Base-by-base conservation (phyloP, 2,329 filamentous ascomycete species). In the Venturiaceae sp. region DNA sequence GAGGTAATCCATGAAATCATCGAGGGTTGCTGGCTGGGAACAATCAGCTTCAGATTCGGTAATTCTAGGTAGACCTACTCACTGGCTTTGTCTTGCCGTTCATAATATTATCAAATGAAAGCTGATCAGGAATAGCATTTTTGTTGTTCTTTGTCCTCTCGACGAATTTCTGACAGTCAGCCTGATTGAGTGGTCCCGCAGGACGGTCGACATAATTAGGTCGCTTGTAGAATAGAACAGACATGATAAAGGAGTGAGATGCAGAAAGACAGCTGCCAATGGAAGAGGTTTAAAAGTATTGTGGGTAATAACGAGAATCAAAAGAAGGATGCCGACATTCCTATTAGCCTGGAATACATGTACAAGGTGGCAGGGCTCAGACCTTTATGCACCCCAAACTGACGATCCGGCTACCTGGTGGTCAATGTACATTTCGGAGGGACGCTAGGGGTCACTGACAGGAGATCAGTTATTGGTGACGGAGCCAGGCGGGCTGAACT, bases 221-320 rank as follows among this genome's bases (percentile, higher is more conserved):
- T n/a, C 61, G 52, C n/a, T 56, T 53, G 56, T 63, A 63, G 41
- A 63, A 62, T 14, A 63, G 58, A 41, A 63, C 58, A 36, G 61
- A 63, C 61, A 63, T 63, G 23, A 30, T n/a, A 16, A 16, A 30
- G 14, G 5, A n/a, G 26, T 16, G 26, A n/a, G 14, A 26, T 50
- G 13, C 44, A 47, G 13, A 5, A 30, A 23, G 6, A n/a, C 5
- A 2, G 30, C 13, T 47, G 23, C 44, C 14, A 6, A 3, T n/a
- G 23, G 4, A 5, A 14, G 7, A 16, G 8, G 30, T 47, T 2
- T 5, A 47, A 26, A 3, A 30, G n/a, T 16, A 4, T 6, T 47
- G 41, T 30, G 3, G 5, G 16, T n/a, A 14, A 30, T 3, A 5
- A n/a, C 26, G 23, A n/a, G 7, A 50, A n/a, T n/a, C n/a, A n/a